Conservation (phyloP, 441 rosid genomes). For the Brassica balearica region DNA sequence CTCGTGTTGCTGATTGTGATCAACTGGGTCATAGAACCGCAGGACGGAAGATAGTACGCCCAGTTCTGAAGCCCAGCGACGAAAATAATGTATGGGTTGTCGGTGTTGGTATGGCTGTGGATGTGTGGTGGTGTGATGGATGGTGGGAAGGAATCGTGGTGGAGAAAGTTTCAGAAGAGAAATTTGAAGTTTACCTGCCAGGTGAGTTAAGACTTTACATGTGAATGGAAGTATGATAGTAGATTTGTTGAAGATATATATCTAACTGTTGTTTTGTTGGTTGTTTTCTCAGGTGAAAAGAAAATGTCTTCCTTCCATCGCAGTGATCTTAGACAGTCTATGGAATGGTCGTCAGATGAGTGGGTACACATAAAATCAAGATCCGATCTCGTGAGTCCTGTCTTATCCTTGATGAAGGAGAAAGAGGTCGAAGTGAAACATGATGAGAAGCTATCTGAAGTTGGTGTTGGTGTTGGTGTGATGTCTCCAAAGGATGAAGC, state of each 20-base stretch:
- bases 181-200: conserved; percentile 66
- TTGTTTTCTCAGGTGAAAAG: conserved; percentile 62
- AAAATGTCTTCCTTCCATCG: conserved; percentile 50
- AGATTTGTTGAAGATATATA: not conserved
- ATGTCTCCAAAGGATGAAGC: conserved; percentile 35
- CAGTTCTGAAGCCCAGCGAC: conserved; percentile 31
- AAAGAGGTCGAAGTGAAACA: conserved; percentile 42
- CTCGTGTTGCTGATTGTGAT: conserved; percentile 62
- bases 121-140: conserved; percentile 82
- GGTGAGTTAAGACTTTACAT: conserved; percentile 49
- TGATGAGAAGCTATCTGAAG: conserved; percentile 32
- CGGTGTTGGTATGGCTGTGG: conserved; percentile 68
- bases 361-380: conserved; percentile 55
- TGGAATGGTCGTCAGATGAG: conserved; percentile 70
- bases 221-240: not conserved
- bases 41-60: conserved; percentile 70
- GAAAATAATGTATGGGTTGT: conserved; percentile 35
- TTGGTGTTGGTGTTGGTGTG: not conserved
- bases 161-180: conserved; percentile 56
- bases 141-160: conserved; percentile 91
- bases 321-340: conserved; percentile 61
- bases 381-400: conserved; percentile 52
- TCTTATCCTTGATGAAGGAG: conserved; percentile 33
- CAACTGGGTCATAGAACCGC: conserved; percentile 53
- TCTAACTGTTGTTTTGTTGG: not conserved